Evolutionary conservation across 192 early-diverging fungal species (phyloP), one percentile per base, ranked within the genome.

Genomic region (Powellomyces hirtus): DNA sequence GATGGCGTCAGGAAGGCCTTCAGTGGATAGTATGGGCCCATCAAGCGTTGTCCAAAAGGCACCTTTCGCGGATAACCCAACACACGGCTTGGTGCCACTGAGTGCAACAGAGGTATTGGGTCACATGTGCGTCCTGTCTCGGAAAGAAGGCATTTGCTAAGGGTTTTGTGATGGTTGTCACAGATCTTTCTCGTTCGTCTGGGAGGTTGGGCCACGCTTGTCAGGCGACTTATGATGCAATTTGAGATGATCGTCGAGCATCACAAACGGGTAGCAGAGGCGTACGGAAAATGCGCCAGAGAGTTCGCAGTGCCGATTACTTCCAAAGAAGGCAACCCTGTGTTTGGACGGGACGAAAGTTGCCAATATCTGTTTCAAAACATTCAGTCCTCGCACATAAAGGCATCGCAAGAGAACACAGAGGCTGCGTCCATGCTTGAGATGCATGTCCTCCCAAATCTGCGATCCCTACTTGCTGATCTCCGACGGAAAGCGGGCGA

Each of bases 131-230:
- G 38, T 53, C n/a, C 24, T 27, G 18, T 52, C 4, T 59, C 58
- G 31, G 20, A 64, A 50, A 16, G n/a, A 14, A 1, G n/a, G 13
- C n/a, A 20, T 16, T 61, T 42, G 30, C 27, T n/a, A 44, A 1
- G 18, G 62, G 33, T 57, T 10, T 53, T 8, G 10, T 7, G 5
- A 11, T 34, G 7, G 13, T 52, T 7, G 10, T 8, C 14, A 20
- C 65, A 80, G 79, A 67, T 75, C 38, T 77, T 75, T 58, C 62
- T 81, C 13, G 60, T 74, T 31, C 63, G 79, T 3, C 68, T 81
- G 18, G 62, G 40, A 11, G 78, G 78, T 13, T 84, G 82, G 82
- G 45, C 51, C 22, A 57, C 60, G 6, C 56, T 84, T 2, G 70
- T 84, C 18, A 30, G 38, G 60, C 51, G 74, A 8, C 61, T 79